Percentiles rank a stretch among this genome's conserved stretches.
These are phyloP conservation scores for Lasiodiplodia citricola DNA, from an alignment of 2,329 filamentous ascomycete genomes.

Conservation along the genomic window DNA sequence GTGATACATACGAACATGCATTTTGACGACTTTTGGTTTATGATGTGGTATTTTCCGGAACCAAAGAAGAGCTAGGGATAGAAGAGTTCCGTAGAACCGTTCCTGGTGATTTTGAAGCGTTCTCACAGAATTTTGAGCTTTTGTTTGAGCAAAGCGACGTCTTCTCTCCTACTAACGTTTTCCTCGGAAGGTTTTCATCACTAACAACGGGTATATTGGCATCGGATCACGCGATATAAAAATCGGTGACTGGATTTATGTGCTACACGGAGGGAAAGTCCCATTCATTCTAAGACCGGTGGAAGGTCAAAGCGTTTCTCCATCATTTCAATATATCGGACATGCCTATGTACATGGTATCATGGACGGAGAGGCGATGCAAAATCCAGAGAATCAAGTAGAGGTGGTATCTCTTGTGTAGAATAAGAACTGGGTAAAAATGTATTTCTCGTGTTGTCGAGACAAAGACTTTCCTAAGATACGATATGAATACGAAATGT, in stretches of 20 bases:
- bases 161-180: too few species aligned
- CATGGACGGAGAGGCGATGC: neutral
- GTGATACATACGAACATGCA: neutral
- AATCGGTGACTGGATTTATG: neutral
- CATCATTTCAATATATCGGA: neutral
- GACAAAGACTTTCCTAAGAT: too few species aligned
- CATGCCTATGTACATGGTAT: neutral
- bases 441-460: too few species aligned
- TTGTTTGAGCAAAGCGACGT: rapidly evolving
- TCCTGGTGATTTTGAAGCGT: neutral
- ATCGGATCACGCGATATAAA: neutral
- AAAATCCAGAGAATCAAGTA: neutral
- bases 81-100: neutral
- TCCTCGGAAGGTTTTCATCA: neutral
- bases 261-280: neutral
- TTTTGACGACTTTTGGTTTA: neutral
- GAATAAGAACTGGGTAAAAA: neutral
- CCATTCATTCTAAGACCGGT: neutral
- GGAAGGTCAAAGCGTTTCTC: neutral
- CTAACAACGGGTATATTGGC: neutral
- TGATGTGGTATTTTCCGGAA: too few species aligned
- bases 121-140: too few species aligned
- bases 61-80: too few species aligned
- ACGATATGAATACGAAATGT: too few species aligned
- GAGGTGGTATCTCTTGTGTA: neutral